Percentiles rank a stretch among this genome's conserved stretches.
These are phyloP conservation scores for Tolypocladium tropicale DNA, from an alignment of 2,329 filamentous ascomycete species.

Conservation along the genomic window DNA sequence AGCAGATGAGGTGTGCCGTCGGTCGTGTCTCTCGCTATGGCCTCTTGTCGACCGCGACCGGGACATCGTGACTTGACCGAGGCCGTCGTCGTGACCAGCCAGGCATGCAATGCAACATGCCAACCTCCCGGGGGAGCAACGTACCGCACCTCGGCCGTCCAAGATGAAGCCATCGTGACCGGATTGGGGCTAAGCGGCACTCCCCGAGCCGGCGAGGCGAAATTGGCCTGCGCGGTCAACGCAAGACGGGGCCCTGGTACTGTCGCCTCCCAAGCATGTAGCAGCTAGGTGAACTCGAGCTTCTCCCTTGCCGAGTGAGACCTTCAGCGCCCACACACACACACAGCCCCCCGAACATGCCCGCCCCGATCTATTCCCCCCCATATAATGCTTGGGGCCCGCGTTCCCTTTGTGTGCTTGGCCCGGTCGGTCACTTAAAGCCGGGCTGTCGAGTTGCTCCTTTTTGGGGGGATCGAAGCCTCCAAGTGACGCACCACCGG, in stretches of 20 bases:
- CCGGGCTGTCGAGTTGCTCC: neutral
- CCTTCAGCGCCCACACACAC: slow-evolving; percentile 8
- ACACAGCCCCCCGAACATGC: slow-evolving; percentile 2
- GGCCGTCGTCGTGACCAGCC: neutral
- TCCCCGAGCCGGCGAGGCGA: neutral
- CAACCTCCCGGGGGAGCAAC: slow-evolving; percentile 2
- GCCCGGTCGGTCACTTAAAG: slow-evolving; percentile 1
- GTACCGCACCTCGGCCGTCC: neutral
- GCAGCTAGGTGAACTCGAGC: slow-evolving; percentile 10
- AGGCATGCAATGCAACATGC: slow-evolving; percentile 9
- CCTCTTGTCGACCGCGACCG: neutral
- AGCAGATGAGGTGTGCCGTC: neutral
- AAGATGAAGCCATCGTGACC: slow-evolving; percentile 10
- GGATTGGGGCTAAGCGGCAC: slow-evolving; percentile 3
- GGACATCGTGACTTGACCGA: slow-evolving; percentile 6
- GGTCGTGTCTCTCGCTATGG: slow-evolving; percentile 2
- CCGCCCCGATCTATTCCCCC: slow-evolving; percentile 1
- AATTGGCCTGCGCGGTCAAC: neutral
- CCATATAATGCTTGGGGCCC: slow-evolving; percentile 11
- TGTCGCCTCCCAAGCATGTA: slow-evolving; percentile 5
- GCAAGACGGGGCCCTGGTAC: neutral
- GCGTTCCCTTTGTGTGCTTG: slow-evolving; percentile 6
- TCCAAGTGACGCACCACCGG: slow-evolving; percentile 1
- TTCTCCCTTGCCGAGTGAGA: slow-evolving; percentile 18
- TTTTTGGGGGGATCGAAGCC: neutral